These are phyloP conservation scores for Irpex sp. DNA, from an alignment of 1,284 basidiomycete genomes.

Conservation along the genomic window DNA sequence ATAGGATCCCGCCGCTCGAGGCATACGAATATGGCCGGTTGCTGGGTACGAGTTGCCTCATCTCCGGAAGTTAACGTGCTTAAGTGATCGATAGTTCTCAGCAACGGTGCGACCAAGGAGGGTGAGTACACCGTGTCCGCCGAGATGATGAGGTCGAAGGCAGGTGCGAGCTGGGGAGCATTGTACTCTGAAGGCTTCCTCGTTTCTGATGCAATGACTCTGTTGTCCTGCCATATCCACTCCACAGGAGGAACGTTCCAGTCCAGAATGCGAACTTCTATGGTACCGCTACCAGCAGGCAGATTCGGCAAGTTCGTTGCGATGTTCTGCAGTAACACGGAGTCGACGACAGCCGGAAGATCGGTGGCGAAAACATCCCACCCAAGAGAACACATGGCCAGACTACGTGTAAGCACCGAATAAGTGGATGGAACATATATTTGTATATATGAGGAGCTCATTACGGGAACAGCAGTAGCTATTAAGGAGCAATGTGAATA, in stretches of 20 bases:
- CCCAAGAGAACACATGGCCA: constrained; percentile 67
- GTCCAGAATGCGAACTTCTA: constrained; percentile 60
- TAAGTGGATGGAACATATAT: neutral
- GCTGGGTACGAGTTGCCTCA: constrained; percentile 4
- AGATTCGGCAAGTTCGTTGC: constrained; percentile 41
- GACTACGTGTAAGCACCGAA: constrained; percentile 34
- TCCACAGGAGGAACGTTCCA: constrained; percentile 54
- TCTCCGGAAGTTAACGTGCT: neutral
- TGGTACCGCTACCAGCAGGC: constrained; percentile 33
- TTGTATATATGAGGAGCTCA: neutral
- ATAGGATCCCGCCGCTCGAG: constrained; percentile 76
- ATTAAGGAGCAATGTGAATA: constrained; percentile 15
- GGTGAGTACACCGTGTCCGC: constrained; percentile 82
- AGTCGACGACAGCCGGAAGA: constrained; percentile 60
- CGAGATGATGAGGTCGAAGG: constrained; percentile 79
- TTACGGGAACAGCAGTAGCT: neutral
- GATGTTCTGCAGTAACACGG: constrained; percentile 70
- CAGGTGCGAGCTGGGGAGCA: constrained; percentile 35
- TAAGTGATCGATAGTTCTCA: constrained; percentile 61
- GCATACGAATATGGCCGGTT: constrained; percentile 61
- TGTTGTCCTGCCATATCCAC: constrained; percentile 51
- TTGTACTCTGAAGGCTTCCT: constrained; percentile 10
- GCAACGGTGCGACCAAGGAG: constrained; percentile 64
- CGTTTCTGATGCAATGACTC: constrained; percentile 32
- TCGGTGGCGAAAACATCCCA: constrained; percentile 83